Evolutionary conservation across 805 yeast genomes (phyloP), one percentile per base, ranked within the genome.

Genomic region (Starmerella cellae): DNA sequence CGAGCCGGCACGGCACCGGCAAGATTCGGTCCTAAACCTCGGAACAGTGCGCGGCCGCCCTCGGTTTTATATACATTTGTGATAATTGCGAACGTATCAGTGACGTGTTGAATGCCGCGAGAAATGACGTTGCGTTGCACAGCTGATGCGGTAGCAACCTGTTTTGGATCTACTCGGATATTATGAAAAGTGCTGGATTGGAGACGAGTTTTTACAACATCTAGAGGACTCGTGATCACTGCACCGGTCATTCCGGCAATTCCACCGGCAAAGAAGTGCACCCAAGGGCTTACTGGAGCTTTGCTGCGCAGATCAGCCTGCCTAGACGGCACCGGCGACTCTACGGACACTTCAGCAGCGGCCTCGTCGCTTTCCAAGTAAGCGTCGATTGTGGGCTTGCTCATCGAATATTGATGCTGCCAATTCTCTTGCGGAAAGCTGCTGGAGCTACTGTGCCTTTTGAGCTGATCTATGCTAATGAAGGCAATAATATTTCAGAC

Each of bases 211-310:
- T 91, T 91, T 29, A 91, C 95, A 38, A 91, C 93, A 61, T 87
- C 99, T 48, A 91, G 74, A 1, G 99, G 99, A 53, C 95, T 79
- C 0, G 99, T 91, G 42, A 77, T 77, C 2, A 88, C 64, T 2
- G 98, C 95, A 21, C 99, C 99, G 24, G 88, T 82, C 96, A 91
- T 91, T 14, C 98, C 99, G 27, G 96, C 99, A 21, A 82, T 60
- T 13, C 70, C 70, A 9, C 70, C 70, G 26, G 70, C 70, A 18
- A 65, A 55, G 45, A 65, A 65, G 46, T 65, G 70, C 9, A 66
- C 54, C 69, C 76, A 72, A 28, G 77, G 76, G 45, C 61, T 60
- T 2, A 68, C 67, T 18, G 35, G 41, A 16, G 39, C 30, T 3
- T 10, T 24, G 11, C n/a, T 18, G 17, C 41, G 44, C 17, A 14